phyloP scores from a whole-genome alignment of 495 filamentous ascomycete species.

The Neurospora sp. region DNA sequence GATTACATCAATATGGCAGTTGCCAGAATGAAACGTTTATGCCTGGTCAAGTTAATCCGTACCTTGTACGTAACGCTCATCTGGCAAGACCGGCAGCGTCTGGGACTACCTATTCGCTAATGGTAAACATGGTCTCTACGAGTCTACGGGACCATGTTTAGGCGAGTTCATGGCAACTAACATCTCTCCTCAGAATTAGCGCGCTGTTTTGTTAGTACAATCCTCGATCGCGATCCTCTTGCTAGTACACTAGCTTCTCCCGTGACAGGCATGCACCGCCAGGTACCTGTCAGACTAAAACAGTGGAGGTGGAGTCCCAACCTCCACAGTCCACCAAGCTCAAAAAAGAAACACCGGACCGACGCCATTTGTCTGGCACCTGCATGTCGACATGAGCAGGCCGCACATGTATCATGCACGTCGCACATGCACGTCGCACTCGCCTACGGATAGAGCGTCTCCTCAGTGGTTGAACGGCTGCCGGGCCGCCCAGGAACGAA shows the following conservation, averaged over 20 bases:
- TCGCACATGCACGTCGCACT: background rate
- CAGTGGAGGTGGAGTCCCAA: background rate
- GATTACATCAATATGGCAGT: background rate
- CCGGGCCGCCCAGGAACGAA: background rate
- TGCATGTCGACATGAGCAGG: too few species aligned
- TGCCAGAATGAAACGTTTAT: background rate
- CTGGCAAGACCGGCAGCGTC: background rate
- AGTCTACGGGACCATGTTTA: background rate
- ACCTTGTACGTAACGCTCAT: background rate
- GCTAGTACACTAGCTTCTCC: background rate
- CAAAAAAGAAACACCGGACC: background rate
- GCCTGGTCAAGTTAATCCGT: background rate
- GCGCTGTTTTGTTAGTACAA: background rate
- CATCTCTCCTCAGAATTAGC: background rate
- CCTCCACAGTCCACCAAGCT: background rate
- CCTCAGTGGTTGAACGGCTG: background rate
- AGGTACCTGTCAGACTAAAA: background rate
- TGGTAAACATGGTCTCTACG: background rate
- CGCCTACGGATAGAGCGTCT: background rate
- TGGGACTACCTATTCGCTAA: background rate
- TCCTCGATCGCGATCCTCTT: background rate
- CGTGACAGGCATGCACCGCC: background rate
- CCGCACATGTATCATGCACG: background rate
- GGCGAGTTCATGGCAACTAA: background rate
- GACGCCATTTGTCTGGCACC: background rate